Evolutionary conservation across 2,329 filamentous ascomycete genomes (phyloP).

Genomic region (Fusarium sp.): DNA sequence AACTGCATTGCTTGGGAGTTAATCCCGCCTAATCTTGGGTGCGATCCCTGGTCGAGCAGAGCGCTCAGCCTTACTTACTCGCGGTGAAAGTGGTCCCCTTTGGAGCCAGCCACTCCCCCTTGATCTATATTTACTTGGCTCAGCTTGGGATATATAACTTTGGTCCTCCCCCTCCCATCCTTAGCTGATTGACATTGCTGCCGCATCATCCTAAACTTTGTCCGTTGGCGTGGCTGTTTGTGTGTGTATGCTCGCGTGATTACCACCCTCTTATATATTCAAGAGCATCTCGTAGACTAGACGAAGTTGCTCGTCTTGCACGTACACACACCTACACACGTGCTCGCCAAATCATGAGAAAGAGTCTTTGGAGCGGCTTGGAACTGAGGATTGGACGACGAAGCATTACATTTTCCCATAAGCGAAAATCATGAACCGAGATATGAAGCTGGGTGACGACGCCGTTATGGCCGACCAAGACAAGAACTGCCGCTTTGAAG

Average conservation of each 20-base stretch:
- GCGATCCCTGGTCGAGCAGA: constrained; percentile 38
- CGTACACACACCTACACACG: constrained; percentile 20
- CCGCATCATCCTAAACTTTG: constrained; percentile 28
- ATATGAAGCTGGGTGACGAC: constrained; percentile 35
- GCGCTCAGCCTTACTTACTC: constrained; percentile 47
- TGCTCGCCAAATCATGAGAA: constrained; percentile 43
- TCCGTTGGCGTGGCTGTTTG: constrained; percentile 35
- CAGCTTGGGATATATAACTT: constrained; percentile 43
- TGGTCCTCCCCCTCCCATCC: constrained; percentile 32
- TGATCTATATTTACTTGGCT: constrained; percentile 38
- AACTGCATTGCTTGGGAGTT: constrained; percentile 18
- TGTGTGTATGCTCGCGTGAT: constrained; percentile 45
- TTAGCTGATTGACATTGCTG: not conserved
- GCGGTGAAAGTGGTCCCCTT: constrained; percentile 31
- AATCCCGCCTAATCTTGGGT: constrained; percentile 31
- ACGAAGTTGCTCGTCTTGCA: constrained; percentile 25
- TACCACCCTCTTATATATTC: constrained; percentile 28
- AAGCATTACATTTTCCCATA: constrained; percentile 24
- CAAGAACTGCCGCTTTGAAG: constrained; percentile 48
- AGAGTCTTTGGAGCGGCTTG: constrained; percentile 29
- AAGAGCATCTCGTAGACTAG: constrained; percentile 39
- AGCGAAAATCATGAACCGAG: constrained; percentile 37
- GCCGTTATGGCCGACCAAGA: constrained; percentile 28
- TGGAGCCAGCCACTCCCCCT: constrained; percentile 30
- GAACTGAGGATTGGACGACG: constrained; percentile 39